These are phyloP conservation scores for Hibiscus trionum DNA, from an alignment of 345 rosid species.

Conservation along the genomic window DNA sequence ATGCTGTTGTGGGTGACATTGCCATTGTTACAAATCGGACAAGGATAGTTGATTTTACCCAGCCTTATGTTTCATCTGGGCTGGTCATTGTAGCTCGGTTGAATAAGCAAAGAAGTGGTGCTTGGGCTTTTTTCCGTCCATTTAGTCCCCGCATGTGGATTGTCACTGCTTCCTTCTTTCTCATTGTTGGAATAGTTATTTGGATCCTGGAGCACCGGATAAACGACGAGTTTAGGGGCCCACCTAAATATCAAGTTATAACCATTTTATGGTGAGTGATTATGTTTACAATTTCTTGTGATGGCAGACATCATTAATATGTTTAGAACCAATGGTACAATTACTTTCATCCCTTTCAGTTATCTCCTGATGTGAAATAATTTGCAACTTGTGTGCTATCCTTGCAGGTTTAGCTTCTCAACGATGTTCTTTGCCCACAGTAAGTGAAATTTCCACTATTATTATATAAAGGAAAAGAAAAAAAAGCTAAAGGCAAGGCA, in stretches of 20 bases:
- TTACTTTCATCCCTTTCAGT: not conserved
- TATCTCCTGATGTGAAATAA: slow-evolving; percentile 15
- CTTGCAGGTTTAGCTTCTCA: slow-evolving; percentile 95
- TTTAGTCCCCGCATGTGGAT: slow-evolving; percentile 68
- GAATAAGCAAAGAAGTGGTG: slow-evolving; percentile 64
- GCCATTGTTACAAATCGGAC: slow-evolving; percentile 85
- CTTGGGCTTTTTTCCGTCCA: slow-evolving; percentile 91
- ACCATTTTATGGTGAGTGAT: slow-evolving; percentile 76
- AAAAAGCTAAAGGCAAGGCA: not conserved
- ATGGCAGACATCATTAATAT: not conserved
- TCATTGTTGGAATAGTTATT: slow-evolving; percentile 68
- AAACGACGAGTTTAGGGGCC: slow-evolving; percentile 90
- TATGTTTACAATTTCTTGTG: not conserved
- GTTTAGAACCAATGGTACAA: not conserved
- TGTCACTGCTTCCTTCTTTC: slow-evolving; percentile 58
- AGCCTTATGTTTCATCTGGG: slow-evolving; percentile 88
- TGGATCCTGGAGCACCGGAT: slow-evolving; percentile 93
- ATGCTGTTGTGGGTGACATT: slow-evolving; percentile 88
- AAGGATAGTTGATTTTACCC: slow-evolving; percentile 79
- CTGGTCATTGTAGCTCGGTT: slow-evolving; percentile 83
- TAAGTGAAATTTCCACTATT: slow-evolving; percentile 29
- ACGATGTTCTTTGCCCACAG: slow-evolving; percentile 90
- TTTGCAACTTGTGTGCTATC: slow-evolving; percentile 20
- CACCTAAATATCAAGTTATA: slow-evolving; percentile 65
- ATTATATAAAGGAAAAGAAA: too few species aligned